Evolutionary conservation across 208 protist species (phyloP).

Genomic region (Novymonas esmeraldas): DNA sequence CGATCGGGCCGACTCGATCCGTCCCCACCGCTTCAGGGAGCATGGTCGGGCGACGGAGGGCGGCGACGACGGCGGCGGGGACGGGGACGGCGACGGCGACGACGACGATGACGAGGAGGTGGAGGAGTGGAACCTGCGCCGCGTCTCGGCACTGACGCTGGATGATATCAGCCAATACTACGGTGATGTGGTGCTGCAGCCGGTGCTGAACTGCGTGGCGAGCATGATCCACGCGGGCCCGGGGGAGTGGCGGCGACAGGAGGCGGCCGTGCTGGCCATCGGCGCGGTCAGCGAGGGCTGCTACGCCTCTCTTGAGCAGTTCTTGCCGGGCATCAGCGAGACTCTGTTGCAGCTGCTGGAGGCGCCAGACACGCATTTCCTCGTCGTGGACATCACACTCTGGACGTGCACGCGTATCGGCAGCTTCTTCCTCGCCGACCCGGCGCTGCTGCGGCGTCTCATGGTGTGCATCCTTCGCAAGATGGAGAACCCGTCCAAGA

Average conservation of each 20-base stretch:
- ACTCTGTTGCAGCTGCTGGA: constrained; percentile 80
- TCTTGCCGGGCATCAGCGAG: constrained; percentile 73
- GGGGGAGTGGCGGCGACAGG: constrained; percentile 77
- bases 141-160: constrained; percentile 84
- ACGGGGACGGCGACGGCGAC: constrained; percentile 59
- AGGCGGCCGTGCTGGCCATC: constrained; percentile 92
- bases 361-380: constrained; percentile 71
- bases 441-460: constrained; percentile 36
- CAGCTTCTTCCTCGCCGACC: constrained; percentile 50
- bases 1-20: constrained; percentile 86
- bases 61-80: constrained; percentile 51
- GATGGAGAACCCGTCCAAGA: constrained; percentile 89
- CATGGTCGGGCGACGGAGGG: constrained; percentile 14
- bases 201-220: constrained; percentile 84
- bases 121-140: constrained; percentile 92
- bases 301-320: constrained; percentile 75
- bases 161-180: constrained; percentile 89
- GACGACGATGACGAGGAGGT: constrained; percentile 89
- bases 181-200: constrained; percentile 73
- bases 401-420: constrained; percentile 89
- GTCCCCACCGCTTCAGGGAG: constrained; percentile 80
- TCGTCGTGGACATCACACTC: constrained; percentile 90
- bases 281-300: constrained; percentile 93
- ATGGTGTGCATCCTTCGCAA: constrained; percentile 55
- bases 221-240: constrained; percentile 61